Evolutionary conservation across 371 early-diverging fungal genomes (phyloP).

Genomic region (Phascolomyces articulosus): DNA sequence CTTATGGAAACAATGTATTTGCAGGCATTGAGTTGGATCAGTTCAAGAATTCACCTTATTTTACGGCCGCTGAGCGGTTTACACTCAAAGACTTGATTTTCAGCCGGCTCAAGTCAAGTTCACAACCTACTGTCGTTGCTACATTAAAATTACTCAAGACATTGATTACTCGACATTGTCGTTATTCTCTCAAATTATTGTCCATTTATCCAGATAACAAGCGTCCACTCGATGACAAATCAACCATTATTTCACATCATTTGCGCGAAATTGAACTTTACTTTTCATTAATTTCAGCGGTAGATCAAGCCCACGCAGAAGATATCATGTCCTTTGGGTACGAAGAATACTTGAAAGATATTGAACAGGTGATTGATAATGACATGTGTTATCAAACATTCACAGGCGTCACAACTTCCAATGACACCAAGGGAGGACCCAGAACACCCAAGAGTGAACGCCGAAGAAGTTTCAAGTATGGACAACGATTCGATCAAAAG

Average conservation of each 20-base stretch:
- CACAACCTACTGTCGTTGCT: slow-evolving; percentile 78
- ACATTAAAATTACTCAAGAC: slow-evolving; percentile 82
- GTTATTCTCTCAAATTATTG: slow-evolving; percentile 71
- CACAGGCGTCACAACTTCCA: slow-evolving; percentile 28
- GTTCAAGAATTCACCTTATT: slow-evolving; percentile 81
- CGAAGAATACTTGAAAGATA: slow-evolving; percentile 80
- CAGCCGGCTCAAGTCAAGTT: slow-evolving; percentile 72
- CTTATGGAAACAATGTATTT: slow-evolving; percentile 19
- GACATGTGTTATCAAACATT: slow-evolving; percentile 63
- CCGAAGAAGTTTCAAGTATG: slow-evolving; percentile 65
- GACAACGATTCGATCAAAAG: slow-evolving; percentile 47
- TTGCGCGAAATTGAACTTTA: slow-evolving; percentile 70
- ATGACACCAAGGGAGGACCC: slow-evolving; percentile 9
- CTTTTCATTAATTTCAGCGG: slow-evolving; percentile 67
- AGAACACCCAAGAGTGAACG: slow-evolving; percentile 40
- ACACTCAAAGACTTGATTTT: slow-evolving; percentile 81
- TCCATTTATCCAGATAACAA: slow-evolving; percentile 63
- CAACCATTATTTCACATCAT: slow-evolving; percentile 62
- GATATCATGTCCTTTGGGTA: slow-evolving; percentile 68
- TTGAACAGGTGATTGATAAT: slow-evolving; percentile 65
- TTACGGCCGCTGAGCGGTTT: slow-evolving; percentile 63
- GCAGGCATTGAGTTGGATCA: slow-evolving; percentile 70
- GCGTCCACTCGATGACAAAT: slow-evolving; percentile 10
- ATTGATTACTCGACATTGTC: slow-evolving; percentile 77
- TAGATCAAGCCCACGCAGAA: slow-evolving; percentile 57